Evolutionary conservation across 2,329 filamentous ascomycete genomes (phyloP), one percentile per base, ranked within the genome.

Genomic region (Ascochyta koolunga): DNA sequence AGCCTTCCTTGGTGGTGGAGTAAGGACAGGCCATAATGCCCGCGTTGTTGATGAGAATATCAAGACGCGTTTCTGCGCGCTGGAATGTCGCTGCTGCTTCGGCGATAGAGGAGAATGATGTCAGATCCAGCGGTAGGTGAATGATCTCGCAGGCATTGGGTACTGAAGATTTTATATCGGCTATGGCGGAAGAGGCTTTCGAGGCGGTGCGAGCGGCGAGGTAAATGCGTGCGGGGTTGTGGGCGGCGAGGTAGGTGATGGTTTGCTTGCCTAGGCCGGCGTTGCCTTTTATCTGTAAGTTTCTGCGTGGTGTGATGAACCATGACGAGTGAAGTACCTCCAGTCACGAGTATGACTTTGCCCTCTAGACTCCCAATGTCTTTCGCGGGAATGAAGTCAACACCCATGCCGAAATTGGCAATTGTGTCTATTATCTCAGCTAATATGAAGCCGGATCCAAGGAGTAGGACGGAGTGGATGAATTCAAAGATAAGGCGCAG

Each of bases 11-110:
- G 0, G 79, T 82, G 2, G 71, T 65, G 21, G 60, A 66, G 35
- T 78, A 72, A 1, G 73, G 69, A 0, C 50, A 58, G 0, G 69
- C 70, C 69, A 76, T 77, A 48, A 81, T 69, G 33, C 79, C 79
- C 0, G 80, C 79, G 56, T 82, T 81, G 65, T 76, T 73, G 50
- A 80, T 69, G 3, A 81, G 68, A 24, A 80, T 67, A 54, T 82
- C 78, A 16, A 82, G 73, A 3, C 77, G 74, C n/a, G 62, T 37
- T 16, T 73, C 69, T n/a, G 65, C 54, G 5, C 64, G 37, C 4
- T 65, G 62, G 64, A 82, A 76, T 0, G 66, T 62, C 1, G 58
- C 51, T 1, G 74, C 69, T 1, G 78, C 78, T 2, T 65, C 52
- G 25, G 69, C 64, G 43, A 79, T 71, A 13, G 75, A 77, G n/a